Conservation (phyloP, 352 stramenopile genomes). For the Halophytophthora batemanensis region DNA sequence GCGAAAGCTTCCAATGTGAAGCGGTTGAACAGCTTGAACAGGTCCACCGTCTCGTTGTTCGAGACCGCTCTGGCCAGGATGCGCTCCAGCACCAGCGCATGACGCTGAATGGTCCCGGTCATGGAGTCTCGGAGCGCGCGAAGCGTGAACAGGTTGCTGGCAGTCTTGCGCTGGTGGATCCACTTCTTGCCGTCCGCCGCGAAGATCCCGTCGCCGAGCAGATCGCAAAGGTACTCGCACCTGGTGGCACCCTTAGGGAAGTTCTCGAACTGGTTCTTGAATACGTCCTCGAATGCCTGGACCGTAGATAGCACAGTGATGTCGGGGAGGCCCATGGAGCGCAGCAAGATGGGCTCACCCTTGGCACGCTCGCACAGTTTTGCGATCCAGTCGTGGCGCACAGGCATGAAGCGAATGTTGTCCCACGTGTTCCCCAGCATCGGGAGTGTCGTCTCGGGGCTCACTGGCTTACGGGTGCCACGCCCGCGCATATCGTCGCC, state of each 20-base stretch:
- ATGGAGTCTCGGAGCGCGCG: slow-evolving; percentile 40
- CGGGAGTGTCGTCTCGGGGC: slow-evolving; percentile 20
- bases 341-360: slow-evolving; percentile 31
- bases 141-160: slow-evolving; percentile 51
- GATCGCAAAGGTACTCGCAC: slow-evolving; percentile 27
- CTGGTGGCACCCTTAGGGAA: slow-evolving; percentile 59
- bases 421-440: slow-evolving; percentile 39
- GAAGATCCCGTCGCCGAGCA: slow-evolving; percentile 58
- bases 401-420: slow-evolving; percentile 19
- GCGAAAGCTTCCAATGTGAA: slow-evolving; percentile 56
- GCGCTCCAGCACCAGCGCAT: slow-evolving; percentile 26
- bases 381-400: slow-evolving; percentile 46
- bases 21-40: slow-evolving; percentile 38
- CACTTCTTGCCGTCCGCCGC: slow-evolving; percentile 44
- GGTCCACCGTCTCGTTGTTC: slow-evolving; percentile 23
- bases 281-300: slow-evolving; percentile 44
- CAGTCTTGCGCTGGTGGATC: slow-evolving; percentile 52
- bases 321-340: slow-evolving; percentile 27
- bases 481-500: no score
- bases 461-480: slow-evolving; percentile 5
- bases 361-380: slow-evolving; percentile 26
- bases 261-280: slow-evolving; percentile 65
- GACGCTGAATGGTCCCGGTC: slow-evolving; percentile 34
- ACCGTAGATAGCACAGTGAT: slow-evolving; percentile 37
- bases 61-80: slow-evolving; percentile 19